These are phyloP conservation scores for Elsinoe batatas DNA, from an alignment of 2,329 filamentous ascomycete genomes.

Conservation along the genomic window DNA sequence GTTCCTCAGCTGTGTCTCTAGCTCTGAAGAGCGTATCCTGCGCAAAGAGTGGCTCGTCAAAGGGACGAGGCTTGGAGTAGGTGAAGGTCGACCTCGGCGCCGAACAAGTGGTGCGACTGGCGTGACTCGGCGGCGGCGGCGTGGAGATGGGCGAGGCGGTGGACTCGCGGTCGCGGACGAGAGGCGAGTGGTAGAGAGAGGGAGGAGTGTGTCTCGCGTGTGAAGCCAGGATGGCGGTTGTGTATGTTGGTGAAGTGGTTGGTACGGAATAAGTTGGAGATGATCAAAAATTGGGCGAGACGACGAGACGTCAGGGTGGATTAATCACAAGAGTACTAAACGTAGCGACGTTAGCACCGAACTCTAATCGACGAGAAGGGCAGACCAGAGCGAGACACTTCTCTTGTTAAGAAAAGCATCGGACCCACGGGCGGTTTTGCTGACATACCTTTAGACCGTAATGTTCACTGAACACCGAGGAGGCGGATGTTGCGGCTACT, in stretches of 20 bases:
- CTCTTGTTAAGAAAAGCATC: neutral
- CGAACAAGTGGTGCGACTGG: neutral
- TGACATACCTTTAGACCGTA: no score
- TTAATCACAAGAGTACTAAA: neutral
- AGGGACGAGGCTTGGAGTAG: slow-evolving; percentile 36
- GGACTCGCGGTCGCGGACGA: slow-evolving; percentile 39
- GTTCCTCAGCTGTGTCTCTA: slow-evolving; percentile 19
- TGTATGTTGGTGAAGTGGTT: neutral
- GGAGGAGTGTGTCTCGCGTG: slow-evolving; percentile 36
- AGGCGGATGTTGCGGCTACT: no score
- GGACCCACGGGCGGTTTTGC: neutral
- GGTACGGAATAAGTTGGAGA: neutral
- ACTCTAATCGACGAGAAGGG: neutral
- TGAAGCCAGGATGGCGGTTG: slow-evolving; percentile 36
- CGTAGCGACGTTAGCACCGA: neutral
- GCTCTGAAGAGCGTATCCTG: slow-evolving; percentile 16
- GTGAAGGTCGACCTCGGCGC: slow-evolving; percentile 30
- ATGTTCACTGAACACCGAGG: no score
- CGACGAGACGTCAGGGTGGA: slow-evolving; percentile 2
- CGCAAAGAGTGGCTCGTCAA: slow-evolving; percentile 16
- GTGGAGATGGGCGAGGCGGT: slow-evolving; percentile 40
- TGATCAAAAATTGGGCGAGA: neutral
- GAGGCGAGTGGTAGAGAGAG: slow-evolving; percentile 43
- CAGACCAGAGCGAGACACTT: neutral
- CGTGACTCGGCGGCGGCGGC: slow-evolving; percentile 31